These are phyloP conservation scores for Bromus sterilis DNA, from an alignment of 176 grass and related monocot genomes.

Conservation along the genomic window DNA sequence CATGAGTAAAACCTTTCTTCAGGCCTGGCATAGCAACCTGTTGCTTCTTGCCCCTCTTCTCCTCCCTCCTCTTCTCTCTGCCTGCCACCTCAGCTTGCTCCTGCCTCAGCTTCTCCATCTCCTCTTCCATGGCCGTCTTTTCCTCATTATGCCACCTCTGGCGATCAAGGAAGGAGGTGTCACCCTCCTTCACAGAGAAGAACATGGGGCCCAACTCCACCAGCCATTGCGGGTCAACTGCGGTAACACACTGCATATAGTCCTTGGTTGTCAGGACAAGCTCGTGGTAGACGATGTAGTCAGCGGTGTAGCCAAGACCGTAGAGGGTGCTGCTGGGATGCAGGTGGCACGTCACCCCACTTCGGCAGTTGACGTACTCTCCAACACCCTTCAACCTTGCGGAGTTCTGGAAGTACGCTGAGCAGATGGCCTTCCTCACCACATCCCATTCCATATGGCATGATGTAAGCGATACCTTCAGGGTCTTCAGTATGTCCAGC, in stretches of 20 bases:
- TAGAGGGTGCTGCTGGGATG: conserved; percentile 89
- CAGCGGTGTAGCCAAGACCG: conserved; percentile 72
- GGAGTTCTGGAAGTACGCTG: conserved; percentile 82
- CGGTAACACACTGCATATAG: conserved; percentile 92
- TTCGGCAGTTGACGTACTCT: conserved; percentile 83
- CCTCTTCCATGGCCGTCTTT: conserved; percentile 78
- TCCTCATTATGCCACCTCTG: conserved; percentile 84
- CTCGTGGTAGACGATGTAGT: conserved; percentile 83
- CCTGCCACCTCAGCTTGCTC: conserved; percentile 56
- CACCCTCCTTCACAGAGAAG: conserved; percentile 74
- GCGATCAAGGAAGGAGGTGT: conserved; percentile 78
- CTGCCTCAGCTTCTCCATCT: conserved; percentile 77
- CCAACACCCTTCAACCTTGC: conserved; percentile 81
- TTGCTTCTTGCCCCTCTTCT: conserved; percentile 66
- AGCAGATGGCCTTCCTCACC: conserved; percentile 81
- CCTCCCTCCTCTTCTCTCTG: conserved; percentile 20
- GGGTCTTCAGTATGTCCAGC: conserved; percentile 70
- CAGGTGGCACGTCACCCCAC: conserved; percentile 84
- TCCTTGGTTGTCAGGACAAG: conserved; percentile 87
- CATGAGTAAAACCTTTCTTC: conserved; percentile 54
- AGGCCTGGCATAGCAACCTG: conserved; percentile 77
- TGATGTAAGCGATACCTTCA: conserved; percentile 72
- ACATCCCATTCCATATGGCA: conserved; percentile 81
- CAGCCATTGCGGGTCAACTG: conserved; percentile 82
- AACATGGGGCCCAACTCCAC: conserved; percentile 89